Percentiles rank a stretch among this genome's conserved stretches.
Evolutionary conservation across 345 rosid genomes (phyloP).

Genomic region (Rhodomyrtus tomentosa): DNA sequence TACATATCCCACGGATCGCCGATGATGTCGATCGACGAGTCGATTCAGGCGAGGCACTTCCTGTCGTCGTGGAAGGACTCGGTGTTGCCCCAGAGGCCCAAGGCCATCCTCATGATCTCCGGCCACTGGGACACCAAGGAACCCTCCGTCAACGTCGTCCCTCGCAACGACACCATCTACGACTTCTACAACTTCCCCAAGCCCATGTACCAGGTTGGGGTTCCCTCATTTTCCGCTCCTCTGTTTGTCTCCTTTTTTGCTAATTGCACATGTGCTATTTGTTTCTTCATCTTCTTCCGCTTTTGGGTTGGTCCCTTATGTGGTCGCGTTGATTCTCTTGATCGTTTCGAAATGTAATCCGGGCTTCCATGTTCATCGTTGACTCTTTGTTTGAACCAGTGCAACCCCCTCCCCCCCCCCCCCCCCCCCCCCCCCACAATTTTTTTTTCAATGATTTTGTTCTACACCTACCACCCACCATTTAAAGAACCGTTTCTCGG

Average conservation of each 20-base stretch:
- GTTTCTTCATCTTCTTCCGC: neutral
- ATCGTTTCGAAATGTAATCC: neutral
- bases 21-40: slow-evolving; percentile 61
- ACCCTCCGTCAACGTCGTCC: slow-evolving; percentile 58
- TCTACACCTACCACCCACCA: neutral
- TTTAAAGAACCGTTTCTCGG: neutral
- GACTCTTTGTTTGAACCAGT: neutral
- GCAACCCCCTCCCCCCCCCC: too few relatives aligned
- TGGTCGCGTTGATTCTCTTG: neutral
- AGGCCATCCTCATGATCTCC: slow-evolving; percentile 62
- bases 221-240: too few relatives aligned
- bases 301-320: neutral
- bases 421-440: neutral
- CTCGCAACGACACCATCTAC: slow-evolving; percentile 49
- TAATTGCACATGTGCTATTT: neutral
- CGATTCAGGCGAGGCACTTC: slow-evolving; percentile 57
- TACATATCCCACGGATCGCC: slow-evolving; percentile 84
- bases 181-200: slow-evolving; percentile 82
- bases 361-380: neutral
- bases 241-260: neutral
- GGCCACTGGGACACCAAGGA: slow-evolving; percentile 80
- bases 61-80: slow-evolving; percentile 47
- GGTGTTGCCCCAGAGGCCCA: slow-evolving; percentile 32
- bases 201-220: slow-evolving; percentile 52
- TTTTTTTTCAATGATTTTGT: neutral